phyloP scores from a whole-genome alignment of 164 flowering plant genomes.

The Platanus orientalis region DNA sequence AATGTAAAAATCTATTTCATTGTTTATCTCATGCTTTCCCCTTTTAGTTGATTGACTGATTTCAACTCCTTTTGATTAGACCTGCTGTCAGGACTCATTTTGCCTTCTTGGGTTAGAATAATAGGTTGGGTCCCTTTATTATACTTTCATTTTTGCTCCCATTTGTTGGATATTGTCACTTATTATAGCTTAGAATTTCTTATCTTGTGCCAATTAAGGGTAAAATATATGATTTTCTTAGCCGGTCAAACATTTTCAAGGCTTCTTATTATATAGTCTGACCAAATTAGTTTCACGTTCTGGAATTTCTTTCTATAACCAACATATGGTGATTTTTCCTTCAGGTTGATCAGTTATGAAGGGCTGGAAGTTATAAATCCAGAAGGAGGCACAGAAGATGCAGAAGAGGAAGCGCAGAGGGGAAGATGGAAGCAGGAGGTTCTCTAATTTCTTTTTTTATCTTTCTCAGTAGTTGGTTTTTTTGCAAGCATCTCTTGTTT shows the following conservation, averaged over 20 bases:
- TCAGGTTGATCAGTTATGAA: constrained; percentile 67
- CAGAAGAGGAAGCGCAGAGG: constrained; percentile 73
- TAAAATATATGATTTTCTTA: neutral
- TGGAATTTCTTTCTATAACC: neutral
- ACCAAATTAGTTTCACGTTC: neutral
- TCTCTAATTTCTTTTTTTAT: neutral
- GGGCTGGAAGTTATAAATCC: constrained; percentile 85
- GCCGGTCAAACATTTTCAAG: too few species aligned
- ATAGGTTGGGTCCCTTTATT: neutral
- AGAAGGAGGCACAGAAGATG: constrained; percentile 82
- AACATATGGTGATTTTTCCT: neutral
- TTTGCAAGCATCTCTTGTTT: neutral
- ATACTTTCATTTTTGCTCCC: neutral
- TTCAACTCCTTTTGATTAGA: neutral
- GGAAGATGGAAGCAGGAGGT: constrained; percentile 94
- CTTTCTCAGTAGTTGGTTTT: neutral
- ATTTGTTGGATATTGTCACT: neutral
- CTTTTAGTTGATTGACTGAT: too few species aligned
- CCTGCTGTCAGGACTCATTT: neutral
- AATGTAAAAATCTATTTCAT: too few species aligned
- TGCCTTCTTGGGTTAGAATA: neutral
- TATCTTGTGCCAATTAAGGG: neutral
- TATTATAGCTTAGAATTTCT: neutral
- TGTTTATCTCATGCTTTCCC: too few species aligned
- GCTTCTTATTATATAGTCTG: neutral